Evolutionary conservation across 129 eudicot genomes (phyloP), one percentile per base, ranked within the genome.

Genomic region (Tanacetum coccineum): DNA sequence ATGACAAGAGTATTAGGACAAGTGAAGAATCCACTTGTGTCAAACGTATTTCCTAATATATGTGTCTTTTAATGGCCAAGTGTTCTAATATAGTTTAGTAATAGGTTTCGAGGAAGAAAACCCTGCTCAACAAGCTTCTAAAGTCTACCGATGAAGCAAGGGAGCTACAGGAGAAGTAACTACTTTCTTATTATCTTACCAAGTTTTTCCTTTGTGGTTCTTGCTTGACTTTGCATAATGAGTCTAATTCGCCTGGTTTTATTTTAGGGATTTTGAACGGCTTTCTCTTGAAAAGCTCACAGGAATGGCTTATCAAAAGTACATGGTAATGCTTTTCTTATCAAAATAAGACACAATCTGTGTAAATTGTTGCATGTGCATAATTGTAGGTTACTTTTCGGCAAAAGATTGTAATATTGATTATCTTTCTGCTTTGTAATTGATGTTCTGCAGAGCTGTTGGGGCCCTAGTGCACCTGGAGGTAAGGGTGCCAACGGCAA

Each of bases 251-350:
- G 9, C 70, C 4, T 32, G 6, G 49, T 73, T 72, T 45, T 21
- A 12, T 39, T 70, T 58, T 72, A 89, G 93, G 87, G 85, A 77
- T 51, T 89, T 83, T 66, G 86, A 85, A 67, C 82, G 15, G 67
- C 64, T 45, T 74, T 87, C 90, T 69, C 91, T 89, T 26, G 87
- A 85, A 70, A 81, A 89, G 64, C 93, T 89, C 14, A 78, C 85
- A 7, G 85, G 64, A 53, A 89, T 89, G 86, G 86, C 90, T 64
- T 89, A 85, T 70, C 87, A 81, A 28, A 89, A 89, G 47, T 89
- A 83, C 76, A 85, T 85, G 96, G 96, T 42, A 70, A 42, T 36
- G 3, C 19, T 63, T 15, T 74, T 59, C n/a, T 12, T n/a, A n/a
- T n/a, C n/a, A n/a, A n/a, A n/a, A 36, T 36, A 2, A 2, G 42